Conservation (phyloP, 768 basidiomycete species). For the Trametes elegans region DNA sequence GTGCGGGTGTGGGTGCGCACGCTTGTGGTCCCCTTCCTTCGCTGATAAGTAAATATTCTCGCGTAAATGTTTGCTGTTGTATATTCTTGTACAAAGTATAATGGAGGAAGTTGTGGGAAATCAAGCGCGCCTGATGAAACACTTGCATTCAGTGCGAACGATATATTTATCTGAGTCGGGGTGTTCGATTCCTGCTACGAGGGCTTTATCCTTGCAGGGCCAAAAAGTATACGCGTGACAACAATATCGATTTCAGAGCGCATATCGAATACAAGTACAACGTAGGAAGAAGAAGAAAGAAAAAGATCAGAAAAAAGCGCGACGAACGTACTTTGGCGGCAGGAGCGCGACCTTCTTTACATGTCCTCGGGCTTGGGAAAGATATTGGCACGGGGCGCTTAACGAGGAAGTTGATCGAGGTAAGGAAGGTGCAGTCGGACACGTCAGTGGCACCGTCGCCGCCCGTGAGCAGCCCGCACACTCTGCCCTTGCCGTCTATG, state of each 20-base stretch:
- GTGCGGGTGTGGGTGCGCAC: no score
- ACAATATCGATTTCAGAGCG: neutral
- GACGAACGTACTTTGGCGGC: neutral
- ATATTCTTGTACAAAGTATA: no score
- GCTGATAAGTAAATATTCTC: no score
- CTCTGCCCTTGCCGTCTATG: constrained; percentile 18
- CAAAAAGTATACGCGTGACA: no score
- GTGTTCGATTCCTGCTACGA: no score
- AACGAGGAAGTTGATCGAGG: constrained; percentile 22
- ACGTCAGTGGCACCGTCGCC: constrained; percentile 18
- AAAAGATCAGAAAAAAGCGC: neutral
- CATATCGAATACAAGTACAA: neutral
- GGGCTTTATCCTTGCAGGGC: no score
- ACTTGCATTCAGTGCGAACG: no score
- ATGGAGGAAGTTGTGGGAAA: no score
- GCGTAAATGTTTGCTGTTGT: neutral
- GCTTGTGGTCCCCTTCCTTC: neutral
- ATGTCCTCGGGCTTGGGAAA: constrained; percentile 3
- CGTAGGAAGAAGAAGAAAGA: neutral
- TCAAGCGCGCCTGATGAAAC: no score
- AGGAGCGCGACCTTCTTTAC: neutral
- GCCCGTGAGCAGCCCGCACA: constrained; percentile 22
- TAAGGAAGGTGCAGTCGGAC: constrained; percentile 22
- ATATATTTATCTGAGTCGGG: no score
- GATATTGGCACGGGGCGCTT: constrained; percentile 18